These are phyloP conservation scores for Phytophthora aleatoria DNA, from an alignment of 352 stramenopile species.

Conservation along the genomic window DNA sequence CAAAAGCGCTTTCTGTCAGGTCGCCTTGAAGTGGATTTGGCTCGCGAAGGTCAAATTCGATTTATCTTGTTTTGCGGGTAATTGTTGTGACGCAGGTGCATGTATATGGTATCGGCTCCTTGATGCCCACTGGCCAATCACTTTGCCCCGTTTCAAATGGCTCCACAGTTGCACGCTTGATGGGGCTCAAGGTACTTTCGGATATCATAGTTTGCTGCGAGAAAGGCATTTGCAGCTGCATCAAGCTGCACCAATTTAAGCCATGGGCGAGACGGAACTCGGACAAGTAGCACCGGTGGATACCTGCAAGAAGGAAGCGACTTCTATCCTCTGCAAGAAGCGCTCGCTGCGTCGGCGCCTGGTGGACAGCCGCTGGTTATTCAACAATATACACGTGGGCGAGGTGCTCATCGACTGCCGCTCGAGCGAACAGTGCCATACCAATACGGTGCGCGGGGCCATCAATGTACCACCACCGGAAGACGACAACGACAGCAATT, in stretches of 20 bases:
- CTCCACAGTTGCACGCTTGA: background rate
- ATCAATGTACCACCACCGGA: constrained; percentile 59
- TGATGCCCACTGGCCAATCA: constrained; percentile 8
- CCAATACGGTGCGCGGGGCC: constrained; percentile 52
- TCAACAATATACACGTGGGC: constrained; percentile 75
- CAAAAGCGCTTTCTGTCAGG: constrained; percentile 4
- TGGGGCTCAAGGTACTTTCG: constrained; percentile 10
- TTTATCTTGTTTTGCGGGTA: background rate
- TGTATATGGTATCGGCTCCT: constrained; percentile 13
- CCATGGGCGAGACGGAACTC: constrained; percentile 22
- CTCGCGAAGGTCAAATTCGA: background rate
- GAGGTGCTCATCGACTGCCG: constrained; percentile 68
- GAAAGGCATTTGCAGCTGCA: background rate
- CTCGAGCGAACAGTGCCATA: constrained; percentile 27
- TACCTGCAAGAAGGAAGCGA: background rate
- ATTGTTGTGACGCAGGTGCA: constrained; percentile 9
- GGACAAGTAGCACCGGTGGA: constrained; percentile 16
- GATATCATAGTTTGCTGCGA: constrained; percentile 2
- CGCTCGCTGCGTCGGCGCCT: constrained; percentile 17
- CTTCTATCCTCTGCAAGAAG: constrained; percentile 13
- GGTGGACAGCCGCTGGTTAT: constrained; percentile 70
- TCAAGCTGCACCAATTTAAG: background rate
- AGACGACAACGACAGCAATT: constrained; percentile 22
- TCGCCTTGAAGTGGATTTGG: constrained; percentile 13
- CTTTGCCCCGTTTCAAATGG: background rate